These are phyloP conservation scores for Platanthera guangdongensis DNA, from an alignment of 106 monocot genomes.

Conservation along the genomic window DNA sequence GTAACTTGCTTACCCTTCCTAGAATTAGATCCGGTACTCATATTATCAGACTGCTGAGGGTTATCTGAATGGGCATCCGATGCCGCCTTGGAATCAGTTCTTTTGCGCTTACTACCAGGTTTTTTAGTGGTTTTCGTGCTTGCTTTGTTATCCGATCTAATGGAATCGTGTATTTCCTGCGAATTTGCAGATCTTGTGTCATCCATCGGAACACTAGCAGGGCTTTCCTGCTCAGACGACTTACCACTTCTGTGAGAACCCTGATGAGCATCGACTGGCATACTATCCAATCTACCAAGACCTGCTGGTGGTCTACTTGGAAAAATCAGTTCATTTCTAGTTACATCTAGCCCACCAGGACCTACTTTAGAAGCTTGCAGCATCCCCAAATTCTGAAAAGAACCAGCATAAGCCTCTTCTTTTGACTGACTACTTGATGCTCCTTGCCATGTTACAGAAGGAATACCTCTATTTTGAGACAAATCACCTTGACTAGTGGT, in stretches of 20 bases:
- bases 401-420: slow-evolving; percentile 32
- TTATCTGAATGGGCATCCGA: slow-evolving; percentile 40
- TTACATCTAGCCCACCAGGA: slow-evolving; percentile 19
- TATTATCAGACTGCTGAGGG: slow-evolving; percentile 43
- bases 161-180: slow-evolving; percentile 58
- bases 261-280: slow-evolving; percentile 39
- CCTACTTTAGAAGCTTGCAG: slow-evolving; percentile 19
- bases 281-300: slow-evolving; percentile 29
- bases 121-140: slow-evolving; percentile 47
- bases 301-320: slow-evolving; percentile 21
- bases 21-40: slow-evolving; percentile 31
- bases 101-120: slow-evolving; percentile 68
- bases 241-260: slow-evolving; percentile 55
- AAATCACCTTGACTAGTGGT: slow-evolving; percentile 26
- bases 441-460: slow-evolving; percentile 49
- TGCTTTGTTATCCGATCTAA: slow-evolving; percentile 48
- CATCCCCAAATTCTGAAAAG: slow-evolving; percentile 24
- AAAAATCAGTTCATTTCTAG: slow-evolving; percentile 24
- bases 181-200: slow-evolving; percentile 79
- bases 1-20: slow-evolving; percentile 58
- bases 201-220: slow-evolving; percentile 62
- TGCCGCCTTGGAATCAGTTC: slow-evolving; percentile 49
- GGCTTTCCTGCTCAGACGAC: slow-evolving; percentile 63
- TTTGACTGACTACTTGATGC: slow-evolving; percentile 34
- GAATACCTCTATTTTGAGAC: slow-evolving; percentile 22